Evolutionary conservation across 306 rosid species (phyloP), one percentile per base, ranked within the genome.

Genomic region (Chamaecrista fasciculata): DNA sequence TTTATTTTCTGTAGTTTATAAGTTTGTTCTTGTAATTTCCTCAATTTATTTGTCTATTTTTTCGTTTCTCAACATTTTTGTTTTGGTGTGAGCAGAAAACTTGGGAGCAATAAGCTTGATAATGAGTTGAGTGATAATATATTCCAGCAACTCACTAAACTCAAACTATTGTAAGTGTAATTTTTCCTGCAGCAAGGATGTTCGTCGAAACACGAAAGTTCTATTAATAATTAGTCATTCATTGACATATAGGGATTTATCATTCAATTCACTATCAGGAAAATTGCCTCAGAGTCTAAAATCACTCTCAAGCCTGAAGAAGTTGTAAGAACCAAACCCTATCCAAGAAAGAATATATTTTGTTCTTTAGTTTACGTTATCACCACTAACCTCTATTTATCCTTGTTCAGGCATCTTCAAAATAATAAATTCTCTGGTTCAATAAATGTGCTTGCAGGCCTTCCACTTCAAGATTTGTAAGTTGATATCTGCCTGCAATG

Each of bases 391-490:
- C 25, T 56, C n/a, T 59, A 19, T 69, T 56, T 69, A 11, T 78
- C 51, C 39, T 52, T 56, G 24, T 57, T 61, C 88, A 93, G 98
- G 88, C 31, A 86, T 81, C 75, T 93, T 69, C 78, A 90, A 79
- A 78, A 90, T 42, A 93, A 93, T 81, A 63, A 88, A 76, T 78
- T 90, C 36, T 63, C 91, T 25, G 98, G 98, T 78, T 66, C 93
- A 44, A 71, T 93, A 61, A 83, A 85, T 69, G 83, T 86, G 72
- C 90, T 93, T 80, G 72, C 85, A 12, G 24, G 53, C 50, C 95
- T 87, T 74, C 90, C 93, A 67, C 91, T 90, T 52, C 74, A 86
- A 2, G 91, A 90, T 14, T 70, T 93, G 98, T 90, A 80, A 78
- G 98, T 77, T 72, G 49, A 15, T 66, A 59, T 59, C 62, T 56